Conservation (phyloP, 208 protist genomes). For the Leishmania braziliensis region DNA sequence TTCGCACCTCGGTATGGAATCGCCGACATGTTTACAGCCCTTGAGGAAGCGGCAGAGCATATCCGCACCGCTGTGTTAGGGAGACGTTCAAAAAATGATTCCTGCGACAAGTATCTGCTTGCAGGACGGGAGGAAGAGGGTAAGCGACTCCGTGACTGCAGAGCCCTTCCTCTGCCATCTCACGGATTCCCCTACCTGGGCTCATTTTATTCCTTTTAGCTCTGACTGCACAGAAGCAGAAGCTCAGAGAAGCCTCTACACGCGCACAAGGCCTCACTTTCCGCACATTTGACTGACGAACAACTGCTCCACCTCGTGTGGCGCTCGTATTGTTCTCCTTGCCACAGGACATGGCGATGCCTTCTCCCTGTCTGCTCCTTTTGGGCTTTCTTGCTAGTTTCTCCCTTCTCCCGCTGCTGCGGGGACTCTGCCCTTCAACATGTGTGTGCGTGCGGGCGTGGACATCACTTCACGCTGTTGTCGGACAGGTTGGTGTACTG, state of each 20-base stretch:
- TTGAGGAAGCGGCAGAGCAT: not conserved
- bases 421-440: no score
- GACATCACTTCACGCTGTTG: not conserved
- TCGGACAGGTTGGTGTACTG: not conserved
- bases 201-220: not conserved
- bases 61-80: not conserved
- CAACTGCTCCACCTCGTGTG: not conserved
- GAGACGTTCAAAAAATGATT: not conserved
- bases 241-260: not conserved
- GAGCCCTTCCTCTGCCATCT: not conserved
- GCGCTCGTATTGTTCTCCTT: conserved; percentile 8
- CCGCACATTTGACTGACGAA: not conserved
- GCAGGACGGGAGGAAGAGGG: no score
- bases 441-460: not conserved
- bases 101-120: not conserved
- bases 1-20: not conserved
- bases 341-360: not conserved
- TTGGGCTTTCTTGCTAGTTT: conserved; percentile 7
- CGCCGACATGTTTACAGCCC: not conserved
- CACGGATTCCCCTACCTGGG: not conserved
- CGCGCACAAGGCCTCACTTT: not conserved
- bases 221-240: not conserved
- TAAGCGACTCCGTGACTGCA: not conserved
- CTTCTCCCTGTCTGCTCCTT: not conserved
- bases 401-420: no score